Conservation (phyloP, 2,329 filamentous ascomycete species). For the Penicillium aurantiogriseum region DNA sequence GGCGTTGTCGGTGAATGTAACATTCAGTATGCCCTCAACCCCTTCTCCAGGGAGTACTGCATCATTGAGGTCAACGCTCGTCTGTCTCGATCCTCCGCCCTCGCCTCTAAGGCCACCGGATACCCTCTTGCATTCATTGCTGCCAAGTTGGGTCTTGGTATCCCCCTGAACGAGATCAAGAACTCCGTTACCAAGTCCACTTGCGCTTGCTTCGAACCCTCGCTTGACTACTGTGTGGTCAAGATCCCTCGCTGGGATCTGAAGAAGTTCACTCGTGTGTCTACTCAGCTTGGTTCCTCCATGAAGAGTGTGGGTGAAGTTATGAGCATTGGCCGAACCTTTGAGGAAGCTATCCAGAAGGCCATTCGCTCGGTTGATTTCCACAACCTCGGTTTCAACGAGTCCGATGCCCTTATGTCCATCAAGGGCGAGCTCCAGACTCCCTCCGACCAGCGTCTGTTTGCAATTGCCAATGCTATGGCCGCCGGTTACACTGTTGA, state of each 20-base stretch:
- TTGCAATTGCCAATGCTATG: conserved; percentile 98
- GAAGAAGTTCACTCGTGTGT: conserved; percentile 97
- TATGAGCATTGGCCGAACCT: conserved; percentile 95
- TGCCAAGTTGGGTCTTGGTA: conserved; percentile 91
- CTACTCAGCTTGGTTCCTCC: conserved; percentile 90
- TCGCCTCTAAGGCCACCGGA: conserved; percentile 95
- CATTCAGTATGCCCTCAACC: conserved; percentile 96
- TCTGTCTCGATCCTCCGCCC: conserved; percentile 88
- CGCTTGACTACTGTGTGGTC: conserved; percentile 94
- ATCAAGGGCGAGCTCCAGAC: conserved; percentile 96
- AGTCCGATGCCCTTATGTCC: conserved; percentile 87
- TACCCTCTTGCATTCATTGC: conserved; percentile 96
- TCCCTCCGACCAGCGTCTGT: conserved; percentile 93
- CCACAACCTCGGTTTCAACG: conserved; percentile 91
- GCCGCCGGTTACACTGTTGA: conserved; percentile 88
- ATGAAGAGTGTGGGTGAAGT: conserved; percentile 99
- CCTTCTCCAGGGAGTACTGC: conserved; percentile 92
- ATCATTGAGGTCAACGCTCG: conserved; percentile 99
- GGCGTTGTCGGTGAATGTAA: conserved; percentile 99
- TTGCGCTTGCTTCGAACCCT: conserved; percentile 97
- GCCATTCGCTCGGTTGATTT: conserved; percentile 94
- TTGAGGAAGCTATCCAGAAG: conserved; percentile 98
- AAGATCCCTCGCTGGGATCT: conserved; percentile 99
- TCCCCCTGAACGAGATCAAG: conserved; percentile 91
- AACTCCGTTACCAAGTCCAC: conserved; percentile 96